Evolutionary conservation across 768 basidiomycete species (phyloP).

Genomic region (Lepiota venenata): DNA sequence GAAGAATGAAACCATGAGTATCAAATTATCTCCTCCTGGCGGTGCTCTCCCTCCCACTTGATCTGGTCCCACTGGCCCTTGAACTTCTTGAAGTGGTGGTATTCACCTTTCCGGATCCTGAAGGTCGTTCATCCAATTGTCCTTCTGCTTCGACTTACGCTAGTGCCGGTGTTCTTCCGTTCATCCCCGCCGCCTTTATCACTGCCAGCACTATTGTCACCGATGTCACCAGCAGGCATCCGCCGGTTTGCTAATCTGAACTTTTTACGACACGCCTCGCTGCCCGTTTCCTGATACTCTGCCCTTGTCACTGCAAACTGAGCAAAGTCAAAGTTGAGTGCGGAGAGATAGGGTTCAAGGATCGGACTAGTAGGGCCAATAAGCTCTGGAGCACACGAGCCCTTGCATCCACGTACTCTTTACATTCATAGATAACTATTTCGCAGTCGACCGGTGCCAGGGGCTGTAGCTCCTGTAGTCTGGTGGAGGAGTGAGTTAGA

Average conservation of each 20-base stretch:
- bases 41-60: slow-evolving; percentile 1
- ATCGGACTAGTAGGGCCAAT: not conserved
- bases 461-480: slow-evolving; percentile 68
- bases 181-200: not conserved
- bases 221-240: not conserved
- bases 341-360: slow-evolving; percentile 18
- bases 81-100: not conserved
- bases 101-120: not conserved
- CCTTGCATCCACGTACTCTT: slow-evolving; percentile 54
- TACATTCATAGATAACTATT: slow-evolving; percentile 66
- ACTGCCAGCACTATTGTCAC: not conserved
- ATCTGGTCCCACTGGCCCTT: not conserved
- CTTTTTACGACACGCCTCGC: slow-evolving; percentile 68
- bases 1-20: not conserved
- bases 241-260: slow-evolving; percentile 33
- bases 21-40: slow-evolving; percentile 2
- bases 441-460: slow-evolving; percentile 83
- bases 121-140: slow-evolving; percentile 1
- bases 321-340: slow-evolving; percentile 46
- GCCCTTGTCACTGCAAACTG: slow-evolving; percentile 63
- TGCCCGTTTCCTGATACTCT: slow-evolving; percentile 86
- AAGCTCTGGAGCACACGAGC: not conserved
- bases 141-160: slow-evolving; percentile 1
- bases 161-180: not conserved
- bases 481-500: slow-evolving; percentile 28